Conservation (phyloP, 108 stramenopile species). For the Cylindrotheca closterium region DNA sequence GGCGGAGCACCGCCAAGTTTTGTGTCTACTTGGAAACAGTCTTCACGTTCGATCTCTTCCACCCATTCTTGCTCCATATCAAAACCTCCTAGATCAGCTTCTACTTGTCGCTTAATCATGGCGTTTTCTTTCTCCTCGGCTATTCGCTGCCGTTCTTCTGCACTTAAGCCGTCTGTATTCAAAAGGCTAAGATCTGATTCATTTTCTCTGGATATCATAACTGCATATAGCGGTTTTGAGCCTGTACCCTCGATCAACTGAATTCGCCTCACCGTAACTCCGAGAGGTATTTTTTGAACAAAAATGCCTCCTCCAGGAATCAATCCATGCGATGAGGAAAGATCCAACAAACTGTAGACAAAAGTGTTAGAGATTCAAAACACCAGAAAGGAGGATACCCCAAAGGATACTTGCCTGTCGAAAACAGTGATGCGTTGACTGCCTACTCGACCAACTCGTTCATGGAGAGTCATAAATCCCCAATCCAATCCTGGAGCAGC, state of each 20-base stretch:
- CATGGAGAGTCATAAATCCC: slow-evolving; percentile 82
- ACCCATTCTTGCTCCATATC: slow-evolving; percentile 91
- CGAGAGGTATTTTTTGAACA: slow-evolving; percentile 71
- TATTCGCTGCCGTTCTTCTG: slow-evolving; percentile 68
- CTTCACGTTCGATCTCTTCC: slow-evolving; percentile 84
- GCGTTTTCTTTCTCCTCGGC: slow-evolving; percentile 79
- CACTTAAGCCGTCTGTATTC: slow-evolving; percentile 75
- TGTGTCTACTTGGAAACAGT: slow-evolving; percentile 74
- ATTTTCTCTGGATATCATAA: slow-evolving; percentile 75
- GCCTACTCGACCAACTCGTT: slow-evolving; percentile 84
- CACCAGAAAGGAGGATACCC: neutral
- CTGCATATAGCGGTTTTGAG: slow-evolving; percentile 69
- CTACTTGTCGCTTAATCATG: slow-evolving; percentile 79
- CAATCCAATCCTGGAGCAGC: slow-evolving; percentile 9
- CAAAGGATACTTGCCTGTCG: slow-evolving; percentile 52
- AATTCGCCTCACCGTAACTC: slow-evolving; percentile 76
- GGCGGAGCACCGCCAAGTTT: slow-evolving; percentile 75
- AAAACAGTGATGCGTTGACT: slow-evolving; percentile 80
- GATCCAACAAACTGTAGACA: slow-evolving; percentile 40
- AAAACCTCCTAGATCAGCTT: slow-evolving; percentile 89
- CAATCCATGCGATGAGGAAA: slow-evolving; percentile 57
- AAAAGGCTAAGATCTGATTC: slow-evolving; percentile 70
- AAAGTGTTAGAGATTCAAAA: neutral
- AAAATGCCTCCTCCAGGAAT: slow-evolving; percentile 75
- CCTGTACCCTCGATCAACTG: slow-evolving; percentile 72